Base-by-base conservation (phyloP, 2,329 filamentous ascomycete genomes). In the Sporothrix brasiliensis region DNA sequence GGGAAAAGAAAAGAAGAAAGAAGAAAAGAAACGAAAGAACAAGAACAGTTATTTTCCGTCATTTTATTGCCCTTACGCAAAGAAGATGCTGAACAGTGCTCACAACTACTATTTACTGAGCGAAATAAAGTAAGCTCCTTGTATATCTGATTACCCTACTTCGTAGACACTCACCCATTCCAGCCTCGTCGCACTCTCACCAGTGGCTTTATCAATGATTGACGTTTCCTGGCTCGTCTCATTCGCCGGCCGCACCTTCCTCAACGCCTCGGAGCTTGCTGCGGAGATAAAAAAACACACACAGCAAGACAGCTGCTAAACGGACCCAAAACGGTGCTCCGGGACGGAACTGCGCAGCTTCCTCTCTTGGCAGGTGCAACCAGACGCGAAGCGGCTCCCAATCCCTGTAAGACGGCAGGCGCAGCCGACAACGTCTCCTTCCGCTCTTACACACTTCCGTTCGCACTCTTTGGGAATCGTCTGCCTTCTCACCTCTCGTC, bases 261-360 rank as follows among this genome's bases (percentile, higher is more conserved):
- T 34, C 16, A 30, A 27, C 24, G 30, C 27, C 56, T 24, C 52
- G 67, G 65, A 67, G 49, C 49, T 67, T 53, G 47, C 13, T 27
- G n/a, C 65, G 65, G 65, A 67, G 65, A 54, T 67, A 67, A 67
- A 27, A 19, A 16, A 61, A 34, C 56, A 44, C 14, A 58, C 16
- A 27, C 14, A 2, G 19, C n/a, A n/a, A 58, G 4, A 34, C 34
- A 34, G 30, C 30, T 27, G 6, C 54, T 39, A 58, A 58, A 16
- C 54, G 54, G 54, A 39, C 30, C 19, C 30, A 49, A 63, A 65
- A 44, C 60, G 41, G 60, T 9, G 63, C 30, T 21, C 63, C 27
- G 63, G 63, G 44, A 66, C 27, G 41, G 39, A 41, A 63, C 30
- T 30, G 30, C 58, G 58, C 21, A 24, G n/a, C 11, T 60, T 11